Percentiles rank a stretch among this genome's conserved stretches.
Conservation (phyloP, 805 yeast species). For the Hanseniaspora nectarophila region DNA sequence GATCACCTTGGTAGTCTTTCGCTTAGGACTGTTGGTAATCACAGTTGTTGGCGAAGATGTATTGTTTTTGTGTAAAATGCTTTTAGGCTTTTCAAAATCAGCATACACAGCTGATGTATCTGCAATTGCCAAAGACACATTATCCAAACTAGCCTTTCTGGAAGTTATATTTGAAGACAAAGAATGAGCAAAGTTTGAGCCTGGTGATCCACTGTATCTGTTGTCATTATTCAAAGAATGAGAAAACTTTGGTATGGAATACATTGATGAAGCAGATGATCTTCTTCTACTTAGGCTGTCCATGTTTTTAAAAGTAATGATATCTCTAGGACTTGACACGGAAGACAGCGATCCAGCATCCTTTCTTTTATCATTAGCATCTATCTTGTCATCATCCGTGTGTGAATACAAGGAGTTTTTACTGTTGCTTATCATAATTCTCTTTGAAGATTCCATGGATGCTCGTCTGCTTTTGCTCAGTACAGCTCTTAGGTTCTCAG, state of each 20-base stretch:
- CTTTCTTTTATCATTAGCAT: background rate
- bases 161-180: slow-evolving; percentile 1
- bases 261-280: slow-evolving; percentile 14
- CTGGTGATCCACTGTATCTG: slow-evolving; percentile 16
- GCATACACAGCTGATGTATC: slow-evolving; percentile 28
- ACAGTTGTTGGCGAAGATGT: background rate
- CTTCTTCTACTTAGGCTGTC: slow-evolving; percentile 18
- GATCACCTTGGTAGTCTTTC: background rate
- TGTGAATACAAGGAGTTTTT: slow-evolving; percentile 7
- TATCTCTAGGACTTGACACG: slow-evolving; percentile 4
- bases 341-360: slow-evolving; percentile 12
- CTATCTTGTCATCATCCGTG: background rate
- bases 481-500: slow-evolving; percentile 27
- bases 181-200: background rate
- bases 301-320: background rate
- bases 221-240: slow-evolving; percentile 20
- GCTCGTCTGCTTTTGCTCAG: slow-evolving; percentile 16
- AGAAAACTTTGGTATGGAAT: slow-evolving; percentile 15
- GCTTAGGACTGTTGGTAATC: background rate
- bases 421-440: background rate
- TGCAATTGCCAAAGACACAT: slow-evolving; percentile 26
- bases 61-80: slow-evolving; percentile 8
- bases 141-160: slow-evolving; percentile 20
- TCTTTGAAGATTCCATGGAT: slow-evolving; percentile 6
- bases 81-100: slow-evolving; percentile 24